Evolutionary conservation across 2,329 filamentous ascomycete species (phyloP).

Genomic region (Claviceps pusilla): DNA sequence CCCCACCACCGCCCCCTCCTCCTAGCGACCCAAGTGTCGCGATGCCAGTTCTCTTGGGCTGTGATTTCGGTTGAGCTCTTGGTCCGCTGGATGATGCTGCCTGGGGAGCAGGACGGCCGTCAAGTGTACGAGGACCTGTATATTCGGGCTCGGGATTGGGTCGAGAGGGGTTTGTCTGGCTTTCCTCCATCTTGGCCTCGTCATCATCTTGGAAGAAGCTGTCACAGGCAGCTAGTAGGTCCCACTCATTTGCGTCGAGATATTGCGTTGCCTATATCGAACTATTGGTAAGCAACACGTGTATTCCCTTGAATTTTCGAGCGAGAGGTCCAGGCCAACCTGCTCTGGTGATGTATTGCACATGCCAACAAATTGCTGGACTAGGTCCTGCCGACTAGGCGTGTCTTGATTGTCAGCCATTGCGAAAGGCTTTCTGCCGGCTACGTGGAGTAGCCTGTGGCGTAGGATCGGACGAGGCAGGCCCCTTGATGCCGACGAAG

Average conservation of each 20-base stretch:
- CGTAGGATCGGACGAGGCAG: neutral
- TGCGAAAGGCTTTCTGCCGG: neutral
- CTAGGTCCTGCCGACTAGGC: constrained; percentile 3
- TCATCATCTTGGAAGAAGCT: constrained; percentile 47
- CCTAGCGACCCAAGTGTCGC: constrained; percentile 44
- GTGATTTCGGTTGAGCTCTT: constrained; percentile 20
- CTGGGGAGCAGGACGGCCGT: constrained; percentile 42
- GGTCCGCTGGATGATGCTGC: constrained; percentile 16
- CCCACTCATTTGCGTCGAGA: constrained; percentile 50
- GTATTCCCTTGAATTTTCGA: too few relatives aligned
- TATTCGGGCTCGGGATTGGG: constrained; percentile 28
- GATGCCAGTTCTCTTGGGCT: constrained; percentile 43
- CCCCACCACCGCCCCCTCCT: constrained; percentile 13
- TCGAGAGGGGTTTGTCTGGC: constrained; percentile 2
- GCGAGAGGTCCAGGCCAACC: neutral
- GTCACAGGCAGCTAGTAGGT: constrained; percentile 46
- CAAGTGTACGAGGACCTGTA: constrained; percentile 47
- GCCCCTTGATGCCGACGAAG: neutral
- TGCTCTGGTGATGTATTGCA: constrained; percentile 4
- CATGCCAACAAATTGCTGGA: constrained; percentile 4
- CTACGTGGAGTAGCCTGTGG: neutral
- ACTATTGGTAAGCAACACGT: neutral
- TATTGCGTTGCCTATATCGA: constrained; percentile 47
- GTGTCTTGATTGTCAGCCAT: constrained; percentile 2
- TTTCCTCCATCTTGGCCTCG: constrained; percentile 26